Base-by-base conservation (phyloP, 805 yeast species). In the Saccharomycopsis guyanensis region DNA sequence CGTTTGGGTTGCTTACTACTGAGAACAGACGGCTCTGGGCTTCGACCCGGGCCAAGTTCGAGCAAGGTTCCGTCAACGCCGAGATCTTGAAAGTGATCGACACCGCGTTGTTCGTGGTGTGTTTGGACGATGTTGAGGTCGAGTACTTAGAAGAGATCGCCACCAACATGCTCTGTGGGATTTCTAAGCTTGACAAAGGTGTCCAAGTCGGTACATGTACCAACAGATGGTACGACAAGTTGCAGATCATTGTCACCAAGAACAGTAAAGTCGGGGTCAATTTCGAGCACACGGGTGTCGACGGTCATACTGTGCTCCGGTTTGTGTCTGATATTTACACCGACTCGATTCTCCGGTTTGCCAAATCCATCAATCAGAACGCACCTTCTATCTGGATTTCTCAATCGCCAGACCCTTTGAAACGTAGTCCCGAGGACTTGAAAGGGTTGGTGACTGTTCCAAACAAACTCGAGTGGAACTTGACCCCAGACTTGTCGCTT, bases 241-340 rank as follows among this genome's bases (percentile, higher is more conserved):
- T 88, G 53, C 96, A 88, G 63, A 72, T 88, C 54, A 88, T 88
- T 45, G 77, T 88, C 46, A 86, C 96, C 3, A 78, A 80, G 60
- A 86, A 88, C 62, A 95, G 94, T 20, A 84, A 85, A 63, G 96
- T 93, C 2, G 97, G 97, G 24, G 80, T 88, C 54, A 88, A 89
- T 62, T 88, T 88, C 60, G 97, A 88, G 59, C 93, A 88, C 59
- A 84, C 97, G 0, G 96, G 96, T 55, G 94, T 88, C 23, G 97
- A 88, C 64, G 97, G 97, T 47, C 96, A 88, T 62, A 88, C 97
- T 0, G 95, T 88, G 3, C 67, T 88, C 54, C 67, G 96, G 53
- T 82, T 84, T 67, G 95, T 87, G 12, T 78, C 87, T 34, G 96
- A 88, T 62, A 84, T 88, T 46, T 88, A 88, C 61, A 88, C 96